Evolutionary conservation across 495 filamentous ascomycete genomes (phyloP), one percentile per base, ranked within the genome.

Genomic region (Rhypophila decipiens): DNA sequence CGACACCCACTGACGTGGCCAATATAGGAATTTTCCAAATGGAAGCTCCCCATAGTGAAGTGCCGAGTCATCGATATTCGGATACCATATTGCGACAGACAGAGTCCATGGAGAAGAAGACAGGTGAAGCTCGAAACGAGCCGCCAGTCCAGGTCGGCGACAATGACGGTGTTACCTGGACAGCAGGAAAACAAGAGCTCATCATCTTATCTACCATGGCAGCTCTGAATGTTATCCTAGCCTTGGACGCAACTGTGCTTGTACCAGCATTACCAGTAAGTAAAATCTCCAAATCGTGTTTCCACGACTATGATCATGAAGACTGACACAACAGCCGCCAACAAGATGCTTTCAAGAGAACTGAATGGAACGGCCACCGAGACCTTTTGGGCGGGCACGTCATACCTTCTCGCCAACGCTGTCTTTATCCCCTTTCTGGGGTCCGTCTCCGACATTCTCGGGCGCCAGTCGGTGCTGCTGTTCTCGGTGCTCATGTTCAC

Each of bases 371-470:
- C 68, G 0, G 72, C 77, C 10, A 73, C 85, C 51, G 68, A 79
- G 48, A 70, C 76, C 35, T 82, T 80, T 57, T 82, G 78, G 78
- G 54, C 68, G 13, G 75, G 74, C 2, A 77, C 74, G 3, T 69
- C 71, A 0, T 82, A 73, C 57, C 64, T 78, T 11, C 53, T 82
- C 7, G 67, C 68, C 12, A 67, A 61, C 1, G 73, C 76, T 13
- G 68, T 74, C 23, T 69, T 77, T 35, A 67, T 73, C 47, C 75
- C 72, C 1, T 64, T 66, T 42, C 65, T 72, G 46, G 70, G 65
- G 21, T 62, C 66, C 23, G 61, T 82, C 45, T 72, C 67, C 38
- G 65, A 79, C 58, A 68, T 76, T 21, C 76, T 79, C 47, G 72
- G 72, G 7, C 63, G 72, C 20, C 46, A 27, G 5, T n/a, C 19